Evolutionary conservation across 495 filamentous ascomycete genomes (phyloP).

Genomic region (Tetracladium setigerum): DNA sequence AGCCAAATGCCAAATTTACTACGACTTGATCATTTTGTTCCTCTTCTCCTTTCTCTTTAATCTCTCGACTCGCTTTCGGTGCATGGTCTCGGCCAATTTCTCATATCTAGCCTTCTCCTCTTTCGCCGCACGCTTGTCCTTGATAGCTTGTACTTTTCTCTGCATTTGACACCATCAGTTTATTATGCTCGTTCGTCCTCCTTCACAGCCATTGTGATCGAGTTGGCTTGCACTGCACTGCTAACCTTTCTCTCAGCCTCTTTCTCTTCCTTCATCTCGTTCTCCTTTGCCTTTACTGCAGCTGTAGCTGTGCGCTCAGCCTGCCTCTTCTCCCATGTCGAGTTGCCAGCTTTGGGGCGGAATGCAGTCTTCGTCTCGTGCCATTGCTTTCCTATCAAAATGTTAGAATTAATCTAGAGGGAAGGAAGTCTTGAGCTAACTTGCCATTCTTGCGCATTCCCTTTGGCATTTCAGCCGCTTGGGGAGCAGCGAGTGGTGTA

Average conservation of each 20-base stretch:
- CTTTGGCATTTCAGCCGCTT: slow-evolving; percentile 15
- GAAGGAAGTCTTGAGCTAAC: slow-evolving; percentile 3
- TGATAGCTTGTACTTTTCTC: slow-evolving; percentile 70
- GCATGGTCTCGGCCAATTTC: slow-evolving; percentile 97
- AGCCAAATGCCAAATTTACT: slow-evolving; percentile 24
- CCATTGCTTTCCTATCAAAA: slow-evolving; percentile 84
- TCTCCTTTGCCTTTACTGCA: slow-evolving; percentile 79
- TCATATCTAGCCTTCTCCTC: slow-evolving; percentile 91
- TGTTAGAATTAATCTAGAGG: slow-evolving; percentile 3
- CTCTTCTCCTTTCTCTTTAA: slow-evolving; percentile 93
- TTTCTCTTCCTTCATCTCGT: slow-evolving; percentile 93
- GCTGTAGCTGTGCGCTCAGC: slow-evolving; percentile 55
- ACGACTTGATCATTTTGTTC: slow-evolving; percentile 93
- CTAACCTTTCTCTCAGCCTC: slow-evolving; percentile 75
- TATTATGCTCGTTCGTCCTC: not conserved
- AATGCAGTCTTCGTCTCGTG: slow-evolving; percentile 77
- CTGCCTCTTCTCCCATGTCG: slow-evolving; percentile 67
- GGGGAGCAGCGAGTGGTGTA: not conserved
- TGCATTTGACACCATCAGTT: slow-evolving; percentile 26
- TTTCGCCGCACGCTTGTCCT: slow-evolving; percentile 75
- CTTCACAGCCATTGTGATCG: not conserved
- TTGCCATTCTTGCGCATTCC: slow-evolving; percentile 63
- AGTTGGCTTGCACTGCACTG: not conserved
- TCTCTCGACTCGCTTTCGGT: slow-evolving; percentile 86
- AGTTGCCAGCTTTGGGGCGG: slow-evolving; percentile 68